Evolutionary conservation across 768 basidiomycete species (phyloP).

Genomic region (Tubosaeta sp.): DNA sequence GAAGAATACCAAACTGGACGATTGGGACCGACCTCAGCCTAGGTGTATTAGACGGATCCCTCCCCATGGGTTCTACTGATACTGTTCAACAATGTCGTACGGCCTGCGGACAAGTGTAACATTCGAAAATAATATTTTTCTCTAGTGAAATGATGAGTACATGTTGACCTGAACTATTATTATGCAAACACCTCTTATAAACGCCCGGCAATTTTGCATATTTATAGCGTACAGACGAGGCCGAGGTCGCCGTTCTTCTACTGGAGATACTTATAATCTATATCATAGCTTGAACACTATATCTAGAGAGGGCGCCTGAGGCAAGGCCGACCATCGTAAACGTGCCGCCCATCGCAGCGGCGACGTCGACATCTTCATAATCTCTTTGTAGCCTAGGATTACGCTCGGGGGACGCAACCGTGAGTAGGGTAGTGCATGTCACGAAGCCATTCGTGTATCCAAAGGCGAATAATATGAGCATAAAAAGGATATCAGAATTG

Average conservation of each 20-base stretch:
- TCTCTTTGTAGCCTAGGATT: slow-evolving; percentile 64
- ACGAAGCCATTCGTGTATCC: slow-evolving; percentile 78
- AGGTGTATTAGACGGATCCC: no score
- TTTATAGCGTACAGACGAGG: neutral
- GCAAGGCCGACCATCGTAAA: slow-evolving; percentile 71
- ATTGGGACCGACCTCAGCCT: no score
- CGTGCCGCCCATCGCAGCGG: slow-evolving; percentile 75
- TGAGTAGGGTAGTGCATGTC: slow-evolving; percentile 74
- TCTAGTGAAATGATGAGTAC: no score
- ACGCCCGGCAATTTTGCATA: no score
- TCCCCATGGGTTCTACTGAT: no score
- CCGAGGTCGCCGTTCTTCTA: neutral
- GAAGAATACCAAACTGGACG: no score
- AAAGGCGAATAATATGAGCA: slow-evolving; percentile 66
- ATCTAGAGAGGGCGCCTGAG: slow-evolving; percentile 72
- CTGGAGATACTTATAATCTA: neutral
- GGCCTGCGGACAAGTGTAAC: no score
- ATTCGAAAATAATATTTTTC: no score
- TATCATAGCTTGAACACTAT: slow-evolving; percentile 57
- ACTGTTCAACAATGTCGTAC: no score
- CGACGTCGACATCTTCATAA: slow-evolving; percentile 76
- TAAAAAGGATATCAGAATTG: slow-evolving; percentile 72
- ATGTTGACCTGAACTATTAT: no score
- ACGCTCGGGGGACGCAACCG: slow-evolving; percentile 71
- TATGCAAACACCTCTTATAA: no score